Percentiles rank a stretch among this genome's conserved stretches.
phyloP scores from a whole-genome alignment of 2,329 filamentous ascomycete genomes.

The Aspergillus sergii region DNA sequence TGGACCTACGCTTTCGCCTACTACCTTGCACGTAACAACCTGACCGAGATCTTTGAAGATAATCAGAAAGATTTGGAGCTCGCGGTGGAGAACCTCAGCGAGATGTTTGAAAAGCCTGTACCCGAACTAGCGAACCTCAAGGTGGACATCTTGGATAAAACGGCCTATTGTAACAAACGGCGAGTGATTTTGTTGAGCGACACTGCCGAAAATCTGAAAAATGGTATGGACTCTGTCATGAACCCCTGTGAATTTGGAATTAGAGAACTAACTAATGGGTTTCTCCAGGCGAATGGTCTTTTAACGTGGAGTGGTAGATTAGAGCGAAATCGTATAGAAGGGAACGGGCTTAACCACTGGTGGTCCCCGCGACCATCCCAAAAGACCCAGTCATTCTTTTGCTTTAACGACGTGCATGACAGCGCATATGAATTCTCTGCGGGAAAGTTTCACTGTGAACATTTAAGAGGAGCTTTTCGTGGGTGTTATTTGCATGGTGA shows the following conservation, averaged over 20 bases:
- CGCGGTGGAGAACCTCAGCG: conserved; percentile 94
- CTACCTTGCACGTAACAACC: conserved; percentile 92
- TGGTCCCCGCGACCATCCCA: background rate
- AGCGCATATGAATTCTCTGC: conserved; percentile 21
- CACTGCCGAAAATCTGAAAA: conserved; percentile 87
- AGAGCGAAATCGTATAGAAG: conserved; percentile 19
- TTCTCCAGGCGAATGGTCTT: conserved; percentile 47
- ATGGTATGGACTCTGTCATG: conserved; percentile 61
- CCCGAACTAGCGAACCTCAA: conserved; percentile 81
- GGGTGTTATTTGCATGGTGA: conserved; percentile 3
- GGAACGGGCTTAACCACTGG: conserved; percentile 14
- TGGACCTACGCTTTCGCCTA: conserved; percentile 99
- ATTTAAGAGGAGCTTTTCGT: conserved; percentile 10
- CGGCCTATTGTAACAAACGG: conserved; percentile 91
- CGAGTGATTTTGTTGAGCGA: conserved; percentile 87
- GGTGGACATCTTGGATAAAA: conserved; percentile 98
- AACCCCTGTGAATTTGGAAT: background rate
- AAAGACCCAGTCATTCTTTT: background rate
- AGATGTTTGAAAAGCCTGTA: conserved; percentile 99
- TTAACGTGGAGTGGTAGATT: conserved; percentile 47
- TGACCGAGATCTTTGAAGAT: conserved; percentile 96
- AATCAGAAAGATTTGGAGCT: conserved; percentile 98
- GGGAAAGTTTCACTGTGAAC: background rate
- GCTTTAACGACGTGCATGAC: conserved; percentile 30
- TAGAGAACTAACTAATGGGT: conserved; percentile 10